Conservation (phyloP, 164 flowering plant species). For the Tinospora cordifolia region DNA sequence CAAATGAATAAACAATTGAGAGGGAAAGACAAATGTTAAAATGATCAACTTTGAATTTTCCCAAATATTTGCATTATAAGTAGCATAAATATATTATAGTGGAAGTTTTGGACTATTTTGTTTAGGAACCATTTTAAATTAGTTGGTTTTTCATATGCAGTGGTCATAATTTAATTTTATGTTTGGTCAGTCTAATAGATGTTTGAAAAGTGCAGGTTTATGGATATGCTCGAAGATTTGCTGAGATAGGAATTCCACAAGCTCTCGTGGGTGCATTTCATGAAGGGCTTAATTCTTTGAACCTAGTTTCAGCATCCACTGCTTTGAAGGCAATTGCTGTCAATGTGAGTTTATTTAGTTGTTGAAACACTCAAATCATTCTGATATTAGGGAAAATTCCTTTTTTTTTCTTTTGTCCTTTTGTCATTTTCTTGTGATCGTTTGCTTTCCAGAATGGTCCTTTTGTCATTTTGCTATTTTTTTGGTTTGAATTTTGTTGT, state of each 20-base stretch:
- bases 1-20: too few species aligned
- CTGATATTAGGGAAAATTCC: not conserved
- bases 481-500: too few species aligned
- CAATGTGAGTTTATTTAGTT: conserved; percentile 49
- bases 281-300: conserved; percentile 53
- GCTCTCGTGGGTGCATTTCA: conserved; percentile 64
- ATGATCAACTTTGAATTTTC: too few species aligned
- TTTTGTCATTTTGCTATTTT: not conserved
- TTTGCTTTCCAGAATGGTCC: not conserved
- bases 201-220: conserved; percentile 52
- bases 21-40: too few species aligned
- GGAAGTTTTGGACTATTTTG: too few species aligned
- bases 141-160: not conserved
- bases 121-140: not conserved
- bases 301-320: conserved; percentile 60
- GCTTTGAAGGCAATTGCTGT: conserved; percentile 89
- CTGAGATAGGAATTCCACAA: conserved; percentile 70
- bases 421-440: not conserved
- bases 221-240: conserved; percentile 92
- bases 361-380: not conserved
- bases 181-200: not conserved
- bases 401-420: too few species aligned
- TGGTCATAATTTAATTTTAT: not conserved
- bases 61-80: too few species aligned
- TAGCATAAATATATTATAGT: too few species aligned